Conservation (phyloP, 176 grass and related monocot genomes). For the Avena sativa region DNA sequence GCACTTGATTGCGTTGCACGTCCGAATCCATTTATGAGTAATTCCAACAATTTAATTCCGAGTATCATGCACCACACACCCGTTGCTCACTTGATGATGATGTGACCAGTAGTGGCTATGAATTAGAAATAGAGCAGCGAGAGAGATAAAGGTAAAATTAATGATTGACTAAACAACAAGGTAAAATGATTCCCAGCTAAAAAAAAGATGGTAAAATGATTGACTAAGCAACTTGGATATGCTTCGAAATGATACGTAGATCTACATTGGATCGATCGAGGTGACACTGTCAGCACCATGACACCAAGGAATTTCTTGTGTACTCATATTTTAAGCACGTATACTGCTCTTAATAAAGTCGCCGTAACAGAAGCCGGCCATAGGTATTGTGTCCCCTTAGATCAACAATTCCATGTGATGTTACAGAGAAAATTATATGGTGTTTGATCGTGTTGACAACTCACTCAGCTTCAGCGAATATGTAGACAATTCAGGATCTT, state of each 20-base stretch:
- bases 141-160: neutral
- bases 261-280: neutral
- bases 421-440: neutral
- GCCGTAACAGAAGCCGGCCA: neutral
- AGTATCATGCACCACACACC: neutral
- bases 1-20: slow-evolving; percentile 41
- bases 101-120: neutral
- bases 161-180: neutral
- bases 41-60: neutral
- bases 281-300: neutral
- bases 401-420: neutral
- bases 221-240: neutral
- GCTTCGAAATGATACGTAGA: neutral
- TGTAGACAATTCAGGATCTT: neutral
- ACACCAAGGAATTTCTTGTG: neutral
- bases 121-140: neutral
- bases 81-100: neutral
- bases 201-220: neutral
- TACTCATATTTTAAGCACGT: neutral
- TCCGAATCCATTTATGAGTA: neutral
- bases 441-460: neutral
- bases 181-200: neutral
- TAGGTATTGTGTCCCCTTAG: neutral
- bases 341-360: neutral
- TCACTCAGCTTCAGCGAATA: neutral